phyloP scores from a whole-genome alignment of 2,329 filamentous ascomycete genomes.

The Aureobasidium leucospermi region DNA sequence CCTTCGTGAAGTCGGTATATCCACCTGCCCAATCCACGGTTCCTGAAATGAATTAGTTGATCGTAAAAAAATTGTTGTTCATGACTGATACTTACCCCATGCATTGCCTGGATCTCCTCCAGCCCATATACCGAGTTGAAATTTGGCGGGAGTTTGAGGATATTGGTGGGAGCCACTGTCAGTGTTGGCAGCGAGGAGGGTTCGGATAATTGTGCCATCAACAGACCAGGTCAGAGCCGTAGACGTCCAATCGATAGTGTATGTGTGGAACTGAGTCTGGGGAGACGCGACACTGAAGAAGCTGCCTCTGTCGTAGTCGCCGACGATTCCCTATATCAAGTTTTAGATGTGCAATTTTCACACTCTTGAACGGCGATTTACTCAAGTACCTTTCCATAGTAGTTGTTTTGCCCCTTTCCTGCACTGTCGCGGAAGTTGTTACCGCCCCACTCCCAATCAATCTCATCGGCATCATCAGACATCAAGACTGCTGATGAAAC shows the following conservation, averaged over 20 bases:
- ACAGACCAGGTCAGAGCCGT: constrained; percentile 62
- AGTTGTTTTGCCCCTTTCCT: constrained; percentile 42
- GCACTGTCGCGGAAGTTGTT: constrained; percentile 24
- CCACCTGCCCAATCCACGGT: constrained; percentile 32
- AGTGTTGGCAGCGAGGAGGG: constrained; percentile 24
- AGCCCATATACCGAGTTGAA: constrained; percentile 62
- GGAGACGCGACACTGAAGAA: constrained; percentile 30
- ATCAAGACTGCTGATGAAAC: constrained; percentile 45
- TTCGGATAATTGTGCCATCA: constrained; percentile 42
- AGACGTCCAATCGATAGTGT: constrained; percentile 66
- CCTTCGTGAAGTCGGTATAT: constrained; percentile 26
- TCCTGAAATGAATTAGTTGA: constrained; percentile 18
- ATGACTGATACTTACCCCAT: constrained; percentile 31
- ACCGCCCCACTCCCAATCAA: constrained; percentile 45
- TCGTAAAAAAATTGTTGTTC: background rate
- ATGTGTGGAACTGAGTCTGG: constrained; percentile 57
- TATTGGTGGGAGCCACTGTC: constrained; percentile 38
- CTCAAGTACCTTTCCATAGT: constrained; percentile 40
- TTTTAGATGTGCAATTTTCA: background rate
- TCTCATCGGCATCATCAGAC: constrained; percentile 47
- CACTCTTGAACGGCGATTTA: too few relatives aligned
- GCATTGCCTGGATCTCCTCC: constrained; percentile 64
- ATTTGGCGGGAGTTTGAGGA: constrained; percentile 18
- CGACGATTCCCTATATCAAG: constrained; percentile 38
- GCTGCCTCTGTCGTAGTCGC: constrained; percentile 41